Evolutionary conservation across 1,284 basidiomycete genomes (phyloP).

Genomic region (Cryptococcus floricola): DNA sequence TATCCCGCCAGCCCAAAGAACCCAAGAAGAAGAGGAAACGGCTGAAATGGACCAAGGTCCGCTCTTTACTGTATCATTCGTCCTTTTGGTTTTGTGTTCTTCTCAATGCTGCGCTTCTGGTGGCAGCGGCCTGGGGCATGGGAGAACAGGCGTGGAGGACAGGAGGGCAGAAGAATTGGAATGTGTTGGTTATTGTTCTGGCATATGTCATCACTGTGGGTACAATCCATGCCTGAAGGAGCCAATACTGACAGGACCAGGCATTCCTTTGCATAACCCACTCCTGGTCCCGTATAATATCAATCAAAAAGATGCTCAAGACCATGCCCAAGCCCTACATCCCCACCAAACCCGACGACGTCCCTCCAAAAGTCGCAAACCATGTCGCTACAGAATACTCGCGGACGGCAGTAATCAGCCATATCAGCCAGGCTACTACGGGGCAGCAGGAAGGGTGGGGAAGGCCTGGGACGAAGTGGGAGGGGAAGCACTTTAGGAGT

Average conservation of each 20-base stretch:
- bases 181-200: constrained; percentile 42
- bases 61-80: constrained; percentile 41
- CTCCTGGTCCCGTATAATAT: constrained; percentile 39
- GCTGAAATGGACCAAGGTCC: constrained; percentile 3
- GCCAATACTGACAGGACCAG: constrained; percentile 8
- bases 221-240: constrained; percentile 4
- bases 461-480: constrained; percentile 54
- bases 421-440: constrained; percentile 69
- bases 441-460: constrained; percentile 77
- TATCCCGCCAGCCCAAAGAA: neutral
- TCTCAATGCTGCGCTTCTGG: constrained; percentile 33
- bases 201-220: constrained; percentile 42
- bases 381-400: constrained; percentile 75
- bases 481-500: constrained; percentile 38
- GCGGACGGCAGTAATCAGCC: constrained; percentile 68
- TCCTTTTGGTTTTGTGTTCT: constrained; percentile 43
- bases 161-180: constrained; percentile 32
- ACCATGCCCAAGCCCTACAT: constrained; percentile 67
- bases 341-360: constrained; percentile 52
- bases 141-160: constrained; percentile 43
- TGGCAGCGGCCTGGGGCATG: constrained; percentile 40
- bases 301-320: constrained; percentile 35
- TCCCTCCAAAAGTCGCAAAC: constrained; percentile 60
- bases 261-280: constrained; percentile 30
- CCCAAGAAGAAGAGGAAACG: neutral